Percentiles rank a stretch among this genome's conserved stretches.
These are phyloP conservation scores for Taphrina wiesneri DNA, from an alignment of 1,139 yeast species.

Conservation along the genomic window DNA sequence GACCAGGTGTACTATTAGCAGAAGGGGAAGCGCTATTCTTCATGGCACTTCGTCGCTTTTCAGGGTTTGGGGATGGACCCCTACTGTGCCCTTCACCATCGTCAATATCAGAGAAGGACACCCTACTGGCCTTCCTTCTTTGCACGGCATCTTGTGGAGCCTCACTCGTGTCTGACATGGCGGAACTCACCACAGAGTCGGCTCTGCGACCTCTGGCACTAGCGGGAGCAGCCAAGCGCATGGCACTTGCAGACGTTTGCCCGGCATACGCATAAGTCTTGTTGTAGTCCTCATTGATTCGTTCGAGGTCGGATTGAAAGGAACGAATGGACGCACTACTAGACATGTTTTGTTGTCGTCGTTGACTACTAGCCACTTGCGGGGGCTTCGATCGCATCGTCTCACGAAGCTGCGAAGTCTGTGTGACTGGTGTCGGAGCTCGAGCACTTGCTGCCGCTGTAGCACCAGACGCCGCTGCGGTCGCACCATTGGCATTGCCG, in stretches of 20 bases:
- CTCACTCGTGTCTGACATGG: slow-evolving; percentile 25
- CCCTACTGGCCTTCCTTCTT: slow-evolving; percentile 13
- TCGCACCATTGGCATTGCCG: slow-evolving; percentile 15
- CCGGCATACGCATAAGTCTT: slow-evolving; percentile 30
- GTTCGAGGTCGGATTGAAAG: slow-evolving; percentile 28
- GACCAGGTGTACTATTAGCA: not conserved
- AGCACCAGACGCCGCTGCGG: slow-evolving; percentile 2
- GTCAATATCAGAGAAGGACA: slow-evolving; percentile 29
- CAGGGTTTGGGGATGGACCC: slow-evolving; percentile 21
- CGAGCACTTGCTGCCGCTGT: not conserved
- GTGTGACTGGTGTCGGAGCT: not conserved
- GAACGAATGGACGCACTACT: slow-evolving; percentile 27
- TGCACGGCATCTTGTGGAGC: not conserved
- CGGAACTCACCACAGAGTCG: slow-evolving; percentile 16
- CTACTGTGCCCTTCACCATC: slow-evolving; percentile 12
- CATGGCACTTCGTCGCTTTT: slow-evolving; percentile 14
- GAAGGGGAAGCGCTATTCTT: not conserved
- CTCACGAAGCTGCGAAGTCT: slow-evolving; percentile 15
- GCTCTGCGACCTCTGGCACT: slow-evolving; percentile 30
- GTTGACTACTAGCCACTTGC: slow-evolving; percentile 12
- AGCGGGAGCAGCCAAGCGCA: slow-evolving; percentile 24
- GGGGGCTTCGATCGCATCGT: slow-evolving; percentile 31
- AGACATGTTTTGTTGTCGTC: slow-evolving; percentile 20
- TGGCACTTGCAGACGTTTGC: slow-evolving; percentile 30
- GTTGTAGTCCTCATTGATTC: slow-evolving; percentile 33